Base-by-base conservation (phyloP, 2,329 filamentous ascomycete species). In the Curvularia verruculosa region DNA sequence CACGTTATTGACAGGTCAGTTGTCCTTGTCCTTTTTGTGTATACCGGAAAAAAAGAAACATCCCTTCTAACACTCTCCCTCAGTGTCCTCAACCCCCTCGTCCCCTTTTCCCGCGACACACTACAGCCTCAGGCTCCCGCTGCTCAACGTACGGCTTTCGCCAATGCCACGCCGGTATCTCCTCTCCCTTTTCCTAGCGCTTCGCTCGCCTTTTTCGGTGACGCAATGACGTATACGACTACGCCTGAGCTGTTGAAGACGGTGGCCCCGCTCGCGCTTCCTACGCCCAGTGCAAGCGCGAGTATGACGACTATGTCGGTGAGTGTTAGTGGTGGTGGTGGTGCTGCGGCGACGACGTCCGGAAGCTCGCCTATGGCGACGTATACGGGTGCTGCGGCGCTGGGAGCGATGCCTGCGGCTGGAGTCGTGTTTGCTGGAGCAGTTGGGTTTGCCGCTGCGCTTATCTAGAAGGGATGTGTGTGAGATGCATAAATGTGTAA, bases 181-280 rank as follows among this genome's bases (percentile, higher is more conserved):
- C 28, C 34, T 2, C 53, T 68, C 1, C 65, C 69, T 9, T 63
- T 71, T 26, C 44, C 63, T 1, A 68, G 37, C 23, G 28, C 18
- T 0, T 56, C 57, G n/a, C 55, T 71, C 2, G 53, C 63, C n/a
- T 69, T 71, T n/a, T 57, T 24, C 9, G 56, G 52, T 0, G 68
- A 71, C 41, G 26, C 61, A 6, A 67, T 67, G 63, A 60, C 60
- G 1, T 71, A 65, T 49, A 54, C 69, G 1, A 69, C 65, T 1
- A 71, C 67, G 2, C 67, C 67, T 1, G 59, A 58, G 48, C 45
- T 71, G 40, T 64, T 70, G 1, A 58, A 68, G 49, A 71, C 69
- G 6, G 52, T 66, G 49, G 66, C 61, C 41, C 61, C 69, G 8
- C 43, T 70, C n/a, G 59, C 64, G 9, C 65, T 60, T 12, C n/a